Evolutionary conservation across 345 rosid genomes (phyloP).

Genomic region (Fremontodendron californicum): DNA sequence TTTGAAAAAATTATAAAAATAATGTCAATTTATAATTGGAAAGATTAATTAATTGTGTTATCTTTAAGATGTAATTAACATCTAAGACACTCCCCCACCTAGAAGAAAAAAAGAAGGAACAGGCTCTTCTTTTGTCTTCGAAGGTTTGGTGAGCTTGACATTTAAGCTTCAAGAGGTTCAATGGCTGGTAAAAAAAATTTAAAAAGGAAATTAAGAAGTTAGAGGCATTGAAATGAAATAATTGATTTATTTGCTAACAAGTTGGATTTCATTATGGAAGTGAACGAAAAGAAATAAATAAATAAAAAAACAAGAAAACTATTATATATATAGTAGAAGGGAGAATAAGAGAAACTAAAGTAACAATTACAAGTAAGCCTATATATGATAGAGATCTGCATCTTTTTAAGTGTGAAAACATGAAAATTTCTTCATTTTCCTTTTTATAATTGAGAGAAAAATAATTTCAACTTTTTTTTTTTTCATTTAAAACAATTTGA

Average conservation of each 20-base stretch:
- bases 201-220: background rate
- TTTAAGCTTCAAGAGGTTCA: too few species aligned
- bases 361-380: background rate
- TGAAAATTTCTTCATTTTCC: background rate
- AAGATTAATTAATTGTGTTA: background rate
- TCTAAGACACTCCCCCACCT: background rate
- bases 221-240: background rate
- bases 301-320: background rate
- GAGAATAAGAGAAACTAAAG: background rate
- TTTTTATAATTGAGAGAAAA: too few species aligned
- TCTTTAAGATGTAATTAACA: too few species aligned
- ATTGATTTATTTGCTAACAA: too few species aligned
- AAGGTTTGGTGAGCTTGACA: too few species aligned
- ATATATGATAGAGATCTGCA: background rate
- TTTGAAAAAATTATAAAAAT: too few species aligned
- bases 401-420: background rate
- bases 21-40: background rate
- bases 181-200: too few species aligned
- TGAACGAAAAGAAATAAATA: background rate
- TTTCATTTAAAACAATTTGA: too few species aligned
- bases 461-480: background rate
- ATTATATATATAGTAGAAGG: background rate
- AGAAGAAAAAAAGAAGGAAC: background rate
- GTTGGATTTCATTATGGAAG: too few species aligned
- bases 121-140: too few species aligned